These are phyloP conservation scores for Hamamelis virginiana DNA, from an alignment of 164 flowering plant genomes.

Conservation along the genomic window DNA sequence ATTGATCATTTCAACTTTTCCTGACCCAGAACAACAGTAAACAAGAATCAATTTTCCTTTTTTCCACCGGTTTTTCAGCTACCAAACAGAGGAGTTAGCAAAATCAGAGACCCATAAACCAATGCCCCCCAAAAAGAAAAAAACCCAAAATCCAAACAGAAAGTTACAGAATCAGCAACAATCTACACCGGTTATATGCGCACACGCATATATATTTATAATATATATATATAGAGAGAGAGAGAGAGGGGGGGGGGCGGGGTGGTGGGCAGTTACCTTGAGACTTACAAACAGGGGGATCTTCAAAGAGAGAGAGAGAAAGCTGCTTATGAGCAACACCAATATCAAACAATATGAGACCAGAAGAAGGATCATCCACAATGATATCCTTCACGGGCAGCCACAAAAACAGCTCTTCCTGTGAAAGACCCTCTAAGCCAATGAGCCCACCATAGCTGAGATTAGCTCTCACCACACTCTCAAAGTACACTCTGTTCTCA, in stretches of 20 bases:
- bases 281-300: slow-evolving; percentile 53
- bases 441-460: slow-evolving; percentile 47
- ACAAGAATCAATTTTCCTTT: neutral
- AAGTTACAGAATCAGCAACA: no score
- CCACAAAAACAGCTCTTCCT: slow-evolving; percentile 64
- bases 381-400: slow-evolving; percentile 52
- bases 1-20: neutral
- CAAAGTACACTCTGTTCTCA: slow-evolving; percentile 45
- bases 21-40: neutral
- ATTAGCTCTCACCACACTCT: slow-evolving; percentile 51
- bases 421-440: slow-evolving; percentile 45
- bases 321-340: slow-evolving; percentile 54
- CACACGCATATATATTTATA: no score
- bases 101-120: neutral
- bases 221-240: neutral
- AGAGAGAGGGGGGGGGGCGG: neutral
- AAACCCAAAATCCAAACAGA: neutral
- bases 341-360: slow-evolving; percentile 49
- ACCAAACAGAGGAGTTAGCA: neutral
- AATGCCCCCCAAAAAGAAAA: neutral
- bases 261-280: slow-evolving; percentile 25
- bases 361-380: slow-evolving; percentile 46
- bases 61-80: neutral
- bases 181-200: no score
- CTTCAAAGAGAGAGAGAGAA: slow-evolving; percentile 54